Evolutionary conservation across 352 stramenopile species (phyloP).

Genomic region (Phytophthora parvispora): DNA sequence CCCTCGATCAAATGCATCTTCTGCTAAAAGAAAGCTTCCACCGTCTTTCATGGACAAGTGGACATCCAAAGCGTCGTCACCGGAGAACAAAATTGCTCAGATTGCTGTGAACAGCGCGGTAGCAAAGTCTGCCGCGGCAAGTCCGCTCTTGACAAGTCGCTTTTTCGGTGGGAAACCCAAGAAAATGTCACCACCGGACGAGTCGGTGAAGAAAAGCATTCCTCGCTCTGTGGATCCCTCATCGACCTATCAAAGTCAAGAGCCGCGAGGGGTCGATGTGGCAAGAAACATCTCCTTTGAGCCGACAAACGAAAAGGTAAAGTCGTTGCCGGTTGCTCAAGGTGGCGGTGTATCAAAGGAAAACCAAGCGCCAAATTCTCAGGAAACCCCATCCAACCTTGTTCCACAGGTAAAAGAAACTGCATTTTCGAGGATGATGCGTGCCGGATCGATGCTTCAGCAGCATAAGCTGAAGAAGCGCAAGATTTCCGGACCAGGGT

Average conservation of each 20-base stretch:
- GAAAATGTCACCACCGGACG: conserved; percentile 38
- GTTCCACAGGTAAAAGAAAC: conserved; percentile 57
- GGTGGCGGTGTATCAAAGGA: conserved; percentile 45
- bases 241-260: conserved; percentile 67
- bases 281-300: conserved; percentile 65
- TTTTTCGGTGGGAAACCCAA: conserved; percentile 48
- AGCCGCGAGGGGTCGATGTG: conserved; percentile 54
- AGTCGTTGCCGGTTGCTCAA: not conserved
- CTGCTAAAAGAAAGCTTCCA: conserved; percentile 32
- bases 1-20: conserved; percentile 13
- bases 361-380: conserved; percentile 43
- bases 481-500: conserved; percentile 21
- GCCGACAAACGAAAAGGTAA: conserved; percentile 42
- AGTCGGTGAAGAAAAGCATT: conserved; percentile 36
- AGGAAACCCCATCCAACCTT: not conserved
- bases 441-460: conserved; percentile 63
- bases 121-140: conserved; percentile 9
- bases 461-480: conserved; percentile 70
- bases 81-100: not conserved
- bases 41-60: conserved; percentile 33
- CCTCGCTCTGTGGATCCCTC: conserved; percentile 9
- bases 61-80: conserved; percentile 9
- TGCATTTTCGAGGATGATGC: conserved; percentile 88
- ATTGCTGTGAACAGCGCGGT: conserved; percentile 2
- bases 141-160: conserved; percentile 43